Evolutionary conservation across 2,329 filamentous ascomycete species (phyloP), one percentile per base, ranked within the genome.

Genomic region (Aspergillus aculeatus): DNA sequence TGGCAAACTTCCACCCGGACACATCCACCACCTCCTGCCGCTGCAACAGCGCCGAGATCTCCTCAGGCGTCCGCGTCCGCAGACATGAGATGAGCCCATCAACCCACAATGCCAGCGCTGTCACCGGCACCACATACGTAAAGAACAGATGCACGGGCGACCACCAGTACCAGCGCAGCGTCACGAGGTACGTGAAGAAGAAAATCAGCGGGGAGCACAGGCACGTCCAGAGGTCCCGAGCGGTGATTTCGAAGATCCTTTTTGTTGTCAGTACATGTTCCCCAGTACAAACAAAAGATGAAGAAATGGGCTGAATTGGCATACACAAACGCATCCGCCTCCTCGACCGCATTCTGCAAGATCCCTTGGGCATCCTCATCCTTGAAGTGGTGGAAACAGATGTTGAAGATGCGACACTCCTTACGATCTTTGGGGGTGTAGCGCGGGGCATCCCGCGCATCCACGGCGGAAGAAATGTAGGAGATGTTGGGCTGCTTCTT

Each of bases 341-440:
- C 66, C 60, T 72, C 64, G 2, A 66, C 53, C 10, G 64, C 61
- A 70, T 89, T 86, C 55, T 79, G 79, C 32, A 93, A 71, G 31
- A 91, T 88, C 9, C 80, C 79, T 26, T 72, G 76, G 0, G 87
- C 89, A 19, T 86, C 74, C 4, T 76, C 75, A 68, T 92, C 87
- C 62, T 86, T 83, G 66, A 92, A 92, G 75, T 92, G 89, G 73
- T 92, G 90, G 69, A 93, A 93, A 1, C 88, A 84, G 2, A 91
- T 79, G 70, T 88, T 90, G 73, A 90, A 92, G 53, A 92, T 76
- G 4, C 89, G 81, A 70, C 91, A 89, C 23, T 90, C 78, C 49
- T 78, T 82, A 68, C 81, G 82, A 52, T 77, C 78, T 3, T 76
- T 1, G 84, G 86, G 54, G 81, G 76, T 11, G 24, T 63, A n/a